Evolutionary conservation across 345 rosid genomes (phyloP), one percentile per base, ranked within the genome.

Genomic region (Combretum micranthum): DNA sequence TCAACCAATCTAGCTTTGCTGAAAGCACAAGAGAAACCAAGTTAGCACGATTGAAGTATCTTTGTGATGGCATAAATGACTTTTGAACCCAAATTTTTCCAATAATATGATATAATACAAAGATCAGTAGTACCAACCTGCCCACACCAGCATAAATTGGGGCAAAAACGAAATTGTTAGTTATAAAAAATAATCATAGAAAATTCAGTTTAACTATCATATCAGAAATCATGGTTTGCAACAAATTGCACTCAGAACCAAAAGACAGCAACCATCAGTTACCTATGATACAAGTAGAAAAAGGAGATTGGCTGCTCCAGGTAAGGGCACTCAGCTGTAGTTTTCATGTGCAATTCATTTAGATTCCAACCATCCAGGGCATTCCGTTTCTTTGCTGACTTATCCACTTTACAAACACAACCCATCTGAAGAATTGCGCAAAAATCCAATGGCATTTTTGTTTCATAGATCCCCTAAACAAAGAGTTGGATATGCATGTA

Each of bases 231-330:
- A 3, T 25, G 21, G 17, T 49, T 12, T 49, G 52, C 52, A 13
- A 49, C 17, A 15, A 25, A 25, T 7, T 3, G 6, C 32, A 25
- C 32, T 5, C 52, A 49, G 20, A 49, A 8, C 4, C 14, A 56
- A 43, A 55, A 56, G 59, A 21, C 18, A 44, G 58, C 58, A 55
- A 12, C 60, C 47, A 42, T 19, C 15, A 60, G 51, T 65, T 82
- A 88, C 98, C 98, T 92, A 67, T 80, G 83, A 72, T 88, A 92
- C 70, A 92, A 70, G 83, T 88, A 88, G 61, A 92, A 75, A 79
- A 79, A 84, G 61, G 93, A 77, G 70, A 84, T 73, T 25, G 93
- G 76, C 53, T 72, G 82, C 71, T 88, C 83, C 68, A 92, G 77
- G 78, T 92, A 92, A 64, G 76, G 73, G 72, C 87, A 92, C 69